These are phyloP conservation scores for Pythium volutum DNA, from an alignment of 352 stramenopile species.

Conservation along the genomic window DNA sequence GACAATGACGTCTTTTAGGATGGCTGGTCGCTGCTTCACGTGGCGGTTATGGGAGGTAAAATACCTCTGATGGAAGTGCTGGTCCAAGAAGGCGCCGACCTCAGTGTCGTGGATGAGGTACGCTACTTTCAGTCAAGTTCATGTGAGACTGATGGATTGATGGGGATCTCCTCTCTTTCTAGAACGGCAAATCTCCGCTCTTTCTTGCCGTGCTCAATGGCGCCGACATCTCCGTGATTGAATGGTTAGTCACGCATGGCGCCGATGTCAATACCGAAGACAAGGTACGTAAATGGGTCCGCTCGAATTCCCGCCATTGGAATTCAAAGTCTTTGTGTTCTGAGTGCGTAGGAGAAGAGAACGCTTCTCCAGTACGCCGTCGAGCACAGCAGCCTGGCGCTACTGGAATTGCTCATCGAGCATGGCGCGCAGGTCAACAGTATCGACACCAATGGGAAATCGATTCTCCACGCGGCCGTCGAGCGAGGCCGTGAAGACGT, in stretches of 20 bases:
- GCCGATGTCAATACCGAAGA: constrained; percentile 13
- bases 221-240: not conserved
- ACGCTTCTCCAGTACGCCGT: constrained; percentile 10
- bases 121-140: no score
- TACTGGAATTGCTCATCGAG: constrained; percentile 9
- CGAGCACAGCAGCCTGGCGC: constrained; percentile 3
- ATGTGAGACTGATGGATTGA: not conserved
- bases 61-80: constrained; percentile 9
- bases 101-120: constrained; percentile 6
- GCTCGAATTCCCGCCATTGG: not conserved
- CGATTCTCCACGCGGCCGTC: constrained; percentile 6
- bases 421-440: constrained; percentile 6
- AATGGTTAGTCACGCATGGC: constrained; percentile 6
- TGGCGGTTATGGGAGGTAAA: constrained; percentile 13
- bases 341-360: not conserved
- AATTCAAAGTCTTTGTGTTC: not conserved
- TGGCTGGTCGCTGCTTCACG: constrained; percentile 20
- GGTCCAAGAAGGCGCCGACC: not conserved
- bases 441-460: constrained; percentile 5
- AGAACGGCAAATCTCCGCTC: constrained; percentile 13
- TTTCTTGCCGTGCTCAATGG: constrained; percentile 13
- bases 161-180: not conserved
- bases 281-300: not conserved
- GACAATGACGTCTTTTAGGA: not conserved
- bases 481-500: constrained; percentile 13